Evolutionary conservation across 495 filamentous ascomycete species (phyloP), one percentile per base, ranked within the genome.

Genomic region (Bryoglossum gracile): DNA sequence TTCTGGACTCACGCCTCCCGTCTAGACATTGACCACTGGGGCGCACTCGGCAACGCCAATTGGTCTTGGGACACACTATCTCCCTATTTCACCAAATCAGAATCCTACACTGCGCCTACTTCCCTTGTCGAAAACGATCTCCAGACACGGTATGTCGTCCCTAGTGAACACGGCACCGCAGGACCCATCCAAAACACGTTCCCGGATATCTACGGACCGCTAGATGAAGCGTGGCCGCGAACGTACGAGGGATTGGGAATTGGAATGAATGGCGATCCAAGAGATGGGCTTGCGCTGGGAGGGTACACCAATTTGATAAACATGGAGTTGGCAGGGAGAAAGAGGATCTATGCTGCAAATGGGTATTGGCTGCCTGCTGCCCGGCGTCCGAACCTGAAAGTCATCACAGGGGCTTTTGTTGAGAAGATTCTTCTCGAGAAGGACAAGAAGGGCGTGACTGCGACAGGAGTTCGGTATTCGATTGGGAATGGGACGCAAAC

Each of bases 401-500:
- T 77, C 0, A 35, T 75, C 14, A 73, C 70, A 17, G 62, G 70
- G 21, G 69, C 72, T 2, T 41, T 70, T 0, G 73, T 76, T 0
- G 56, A 58, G 33, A 75, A 65, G 48, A 58, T 78, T 28, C 24
- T 70, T 10, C 64, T 77, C 42, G 58, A 64, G 28, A 57, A 69
- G 25, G 17, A 14, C 3, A 40, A 25, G 28, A 56, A 68, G 21
- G 8, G 3, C 3, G 44, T 26, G 44, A 52, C 58, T 2, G 40
- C 57, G 17, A 33, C 59, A 1, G 70, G 69, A 1, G 63, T 66
- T 32, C 56, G 58, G 53, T 61, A 65, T 30, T 47, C 56, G 37
- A 47, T 23, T 17, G 10, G 11, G 14, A 43, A 33, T 10, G 36
- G 13, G 11, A 33, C 34, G 2, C 23, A 33, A 5, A 21, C 10